These are phyloP conservation scores for Claviceps sp. DNA, from an alignment of 2,329 filamentous ascomycete species.

Conservation along the genomic window DNA sequence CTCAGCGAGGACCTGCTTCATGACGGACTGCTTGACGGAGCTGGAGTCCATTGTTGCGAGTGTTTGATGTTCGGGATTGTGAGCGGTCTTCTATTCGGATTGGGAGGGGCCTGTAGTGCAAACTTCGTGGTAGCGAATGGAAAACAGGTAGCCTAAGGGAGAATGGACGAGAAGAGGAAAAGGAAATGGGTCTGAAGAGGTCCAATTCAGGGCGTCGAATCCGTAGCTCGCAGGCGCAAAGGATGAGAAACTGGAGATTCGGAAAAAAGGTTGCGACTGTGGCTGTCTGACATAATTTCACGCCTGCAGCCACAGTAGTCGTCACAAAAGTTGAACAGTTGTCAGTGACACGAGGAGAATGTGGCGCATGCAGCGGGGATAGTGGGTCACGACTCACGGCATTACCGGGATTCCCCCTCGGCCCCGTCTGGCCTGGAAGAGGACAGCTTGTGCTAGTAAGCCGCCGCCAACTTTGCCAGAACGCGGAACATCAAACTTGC, in stretches of 20 bases:
- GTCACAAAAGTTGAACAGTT: background rate
- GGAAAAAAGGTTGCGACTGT: constrained; percentile 10
- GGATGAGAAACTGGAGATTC: background rate
- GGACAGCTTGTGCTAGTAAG: constrained; percentile 11
- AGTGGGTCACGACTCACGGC: background rate
- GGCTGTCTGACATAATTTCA: constrained; percentile 5
- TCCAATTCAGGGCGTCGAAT: background rate
- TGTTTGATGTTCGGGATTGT: background rate
- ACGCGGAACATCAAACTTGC: background rate
- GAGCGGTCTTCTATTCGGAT: background rate
- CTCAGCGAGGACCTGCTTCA: constrained; percentile 51
- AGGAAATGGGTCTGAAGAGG: too few species aligned
- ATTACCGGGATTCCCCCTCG: constrained; percentile 11
- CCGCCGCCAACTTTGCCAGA: background rate
- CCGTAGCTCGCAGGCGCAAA: background rate
- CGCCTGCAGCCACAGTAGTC: constrained; percentile 3
- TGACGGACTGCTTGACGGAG: constrained; percentile 45
- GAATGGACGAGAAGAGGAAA: background rate
- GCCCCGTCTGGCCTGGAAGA: constrained; percentile 8
- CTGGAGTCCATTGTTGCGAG: constrained; percentile 41
- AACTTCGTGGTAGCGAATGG: background rate
- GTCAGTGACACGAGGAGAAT: background rate
- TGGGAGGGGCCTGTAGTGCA: background rate
- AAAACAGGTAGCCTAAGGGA: background rate
- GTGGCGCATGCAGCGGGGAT: constrained; percentile 2